Conservation (phyloP, 2,329 filamentous ascomycete genomes). For the Clarireedia hainanense region DNA sequence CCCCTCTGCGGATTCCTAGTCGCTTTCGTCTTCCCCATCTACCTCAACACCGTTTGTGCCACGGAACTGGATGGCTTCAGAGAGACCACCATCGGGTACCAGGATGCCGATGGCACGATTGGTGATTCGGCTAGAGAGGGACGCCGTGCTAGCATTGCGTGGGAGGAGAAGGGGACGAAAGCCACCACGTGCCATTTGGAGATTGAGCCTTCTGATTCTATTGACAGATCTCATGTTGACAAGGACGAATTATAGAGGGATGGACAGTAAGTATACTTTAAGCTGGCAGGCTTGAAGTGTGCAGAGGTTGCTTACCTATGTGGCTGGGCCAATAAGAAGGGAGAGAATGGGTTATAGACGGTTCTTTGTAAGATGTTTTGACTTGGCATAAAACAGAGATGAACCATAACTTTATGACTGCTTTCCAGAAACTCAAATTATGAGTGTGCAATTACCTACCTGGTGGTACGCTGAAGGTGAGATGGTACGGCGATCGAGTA, state of each 20-base stretch:
- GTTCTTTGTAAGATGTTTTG: too few relatives aligned
- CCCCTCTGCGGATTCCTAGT: conserved; percentile 29
- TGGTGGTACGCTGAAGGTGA: too few relatives aligned
- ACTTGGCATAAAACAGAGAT: too few relatives aligned
- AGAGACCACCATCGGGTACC: conserved; percentile 30
- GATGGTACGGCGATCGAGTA: too few relatives aligned
- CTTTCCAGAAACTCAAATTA: too few relatives aligned
- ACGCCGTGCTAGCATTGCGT: neutral
- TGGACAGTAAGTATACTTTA: neutral
- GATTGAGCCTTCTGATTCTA: neutral
- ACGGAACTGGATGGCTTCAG: conserved; percentile 31
- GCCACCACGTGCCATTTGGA: neutral
- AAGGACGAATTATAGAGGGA: neutral
- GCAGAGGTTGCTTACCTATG: neutral
- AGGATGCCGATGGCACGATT: conserved; percentile 7
- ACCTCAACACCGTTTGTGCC: conserved; percentile 28
- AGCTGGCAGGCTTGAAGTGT: neutral
- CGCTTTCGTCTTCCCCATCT: conserved; percentile 30
- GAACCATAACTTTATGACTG: too few relatives aligned
- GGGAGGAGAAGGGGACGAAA: conserved; percentile 2
- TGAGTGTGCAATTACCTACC: too few relatives aligned
- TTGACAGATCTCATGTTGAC: neutral
- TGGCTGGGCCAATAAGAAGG: too few relatives aligned
- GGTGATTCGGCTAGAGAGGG: neutral
- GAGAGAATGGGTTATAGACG: too few relatives aligned